Conservation (phyloP, 768 basidiomycete genomes). For the Lentinula raphanica region DNA sequence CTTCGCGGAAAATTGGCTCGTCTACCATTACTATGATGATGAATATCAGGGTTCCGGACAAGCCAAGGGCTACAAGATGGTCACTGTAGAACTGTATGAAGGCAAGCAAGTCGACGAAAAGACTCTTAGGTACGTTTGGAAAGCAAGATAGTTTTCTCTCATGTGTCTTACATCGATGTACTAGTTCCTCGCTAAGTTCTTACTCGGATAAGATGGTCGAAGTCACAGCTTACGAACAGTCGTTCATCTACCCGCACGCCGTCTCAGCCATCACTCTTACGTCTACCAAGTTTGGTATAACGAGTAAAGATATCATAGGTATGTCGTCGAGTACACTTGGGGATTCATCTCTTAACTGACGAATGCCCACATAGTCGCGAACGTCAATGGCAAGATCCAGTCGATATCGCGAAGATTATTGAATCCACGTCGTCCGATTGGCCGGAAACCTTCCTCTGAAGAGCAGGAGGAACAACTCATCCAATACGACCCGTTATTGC, state of each 20-base stretch:
- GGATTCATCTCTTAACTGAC: not conserved
- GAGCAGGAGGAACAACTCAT: constrained; percentile 85
- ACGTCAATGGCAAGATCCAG: constrained; percentile 65
- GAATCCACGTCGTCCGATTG: constrained; percentile 78
- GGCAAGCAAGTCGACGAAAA: constrained; percentile 63
- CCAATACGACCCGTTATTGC: constrained; percentile 77
- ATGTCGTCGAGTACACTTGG: not conserved
- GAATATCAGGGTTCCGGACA: constrained; percentile 38
- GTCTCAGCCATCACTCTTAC: constrained; percentile 72
- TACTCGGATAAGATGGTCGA: constrained; percentile 49
- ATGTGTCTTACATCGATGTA: not conserved
- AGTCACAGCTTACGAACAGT: constrained; percentile 58
- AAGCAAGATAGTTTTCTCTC: no score
- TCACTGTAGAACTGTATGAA: constrained; percentile 89
- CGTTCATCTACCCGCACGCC: constrained; percentile 64
- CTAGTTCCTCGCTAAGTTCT: constrained; percentile 50
- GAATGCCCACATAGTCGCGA: constrained; percentile 57
- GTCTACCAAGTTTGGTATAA: constrained; percentile 83
- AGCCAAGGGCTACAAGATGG: constrained; percentile 66
- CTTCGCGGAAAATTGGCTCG: constrained; percentile 88
- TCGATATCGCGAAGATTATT: constrained; percentile 68
- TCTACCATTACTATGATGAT: constrained; percentile 79
- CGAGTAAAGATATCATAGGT: constrained; percentile 84
- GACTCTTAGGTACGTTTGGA: constrained; percentile 55
- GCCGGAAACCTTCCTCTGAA: constrained; percentile 62